These are phyloP conservation scores for Suillus discolor DNA, from an alignment of 768 basidiomycete genomes.

Conservation along the genomic window DNA sequence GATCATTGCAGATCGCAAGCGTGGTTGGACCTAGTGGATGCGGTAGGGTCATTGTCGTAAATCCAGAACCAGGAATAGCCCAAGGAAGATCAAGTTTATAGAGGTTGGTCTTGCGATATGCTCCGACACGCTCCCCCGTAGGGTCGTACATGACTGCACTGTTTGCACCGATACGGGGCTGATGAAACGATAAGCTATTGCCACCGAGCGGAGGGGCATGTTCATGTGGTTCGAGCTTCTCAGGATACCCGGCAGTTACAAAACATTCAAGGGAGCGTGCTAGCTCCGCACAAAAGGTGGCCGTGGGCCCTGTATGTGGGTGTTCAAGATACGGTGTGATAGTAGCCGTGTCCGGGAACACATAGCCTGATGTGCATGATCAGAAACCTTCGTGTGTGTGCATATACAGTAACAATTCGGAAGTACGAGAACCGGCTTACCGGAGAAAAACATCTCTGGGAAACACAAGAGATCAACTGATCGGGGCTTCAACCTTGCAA, in stretches of 20 bases:
- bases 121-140: constrained; percentile 61
- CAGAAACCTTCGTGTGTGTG: neutral
- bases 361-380: constrained; percentile 61
- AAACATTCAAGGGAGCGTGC: constrained; percentile 66
- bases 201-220: constrained; percentile 19
- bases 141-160: constrained; percentile 72
- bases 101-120: constrained; percentile 83
- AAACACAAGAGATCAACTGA: constrained; percentile 82
- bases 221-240: constrained; percentile 45
- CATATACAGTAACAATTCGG: neutral
- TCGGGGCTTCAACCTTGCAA: constrained; percentile 60
- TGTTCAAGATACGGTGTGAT: constrained; percentile 78
- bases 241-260: constrained; percentile 84
- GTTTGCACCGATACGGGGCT: constrained; percentile 57
- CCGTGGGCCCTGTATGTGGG: constrained; percentile 71
- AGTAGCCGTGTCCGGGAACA: constrained; percentile 64
- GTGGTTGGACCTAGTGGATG: constrained; percentile 58
- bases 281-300: constrained; percentile 69
- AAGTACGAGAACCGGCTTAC: constrained; percentile 37
- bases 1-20: constrained; percentile 89
- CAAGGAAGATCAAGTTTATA: constrained; percentile 78
- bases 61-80: constrained; percentile 81
- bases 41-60: constrained; percentile 62
- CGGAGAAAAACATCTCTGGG: constrained; percentile 87
- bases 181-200: constrained; percentile 2